phyloP scores from a whole-genome alignment of 1,284 basidiomycete species.

The Trichosporon coremiiforme region DNA sequence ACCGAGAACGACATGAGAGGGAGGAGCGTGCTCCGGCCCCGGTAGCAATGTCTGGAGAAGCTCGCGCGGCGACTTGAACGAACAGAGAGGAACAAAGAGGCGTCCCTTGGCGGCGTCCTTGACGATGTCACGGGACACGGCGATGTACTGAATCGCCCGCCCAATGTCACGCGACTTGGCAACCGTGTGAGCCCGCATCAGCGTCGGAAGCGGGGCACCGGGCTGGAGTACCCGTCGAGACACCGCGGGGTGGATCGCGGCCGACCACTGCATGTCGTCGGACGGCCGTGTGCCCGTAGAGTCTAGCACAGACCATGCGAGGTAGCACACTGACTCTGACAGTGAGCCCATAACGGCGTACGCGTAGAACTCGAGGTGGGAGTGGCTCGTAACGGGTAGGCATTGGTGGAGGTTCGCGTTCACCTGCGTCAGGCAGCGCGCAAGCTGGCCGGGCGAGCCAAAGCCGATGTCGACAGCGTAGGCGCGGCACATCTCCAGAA shows the following conservation, averaged over 20 bases:
- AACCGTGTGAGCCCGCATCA: slow-evolving; percentile 21
- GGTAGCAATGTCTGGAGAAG: slow-evolving; percentile 26
- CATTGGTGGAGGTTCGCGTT: slow-evolving; percentile 31
- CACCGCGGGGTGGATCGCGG: slow-evolving; percentile 8
- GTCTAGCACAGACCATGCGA: slow-evolving; percentile 52
- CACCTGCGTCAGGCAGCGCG: slow-evolving; percentile 12
- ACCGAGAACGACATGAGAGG: slow-evolving; percentile 20
- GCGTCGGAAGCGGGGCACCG: slow-evolving; percentile 13
- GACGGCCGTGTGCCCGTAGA: slow-evolving; percentile 21
- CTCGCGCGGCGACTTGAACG: slow-evolving; percentile 36
- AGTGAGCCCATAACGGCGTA: slow-evolving; percentile 57
- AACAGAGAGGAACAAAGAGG: slow-evolving; percentile 55
- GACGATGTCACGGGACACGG: slow-evolving; percentile 56
- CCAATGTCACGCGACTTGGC: slow-evolving; percentile 54
- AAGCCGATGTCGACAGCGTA: slow-evolving; percentile 55
- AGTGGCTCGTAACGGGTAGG: slow-evolving; percentile 52
- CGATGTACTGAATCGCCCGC: slow-evolving; percentile 56
- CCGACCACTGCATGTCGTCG: slow-evolving; percentile 29
- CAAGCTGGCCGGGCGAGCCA: slow-evolving; percentile 18
- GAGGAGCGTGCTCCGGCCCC: slow-evolving; percentile 14
- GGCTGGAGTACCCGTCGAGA: slow-evolving; percentile 12
- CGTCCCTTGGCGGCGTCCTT: slow-evolving; percentile 55
- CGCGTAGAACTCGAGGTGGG: slow-evolving; percentile 56
- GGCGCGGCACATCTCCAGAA: slow-evolving; percentile 56
- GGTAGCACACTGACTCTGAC: slow-evolving; percentile 56